Evolutionary conservation across 106 monocot genomes (phyloP), one percentile per base, ranked within the genome.

Genomic region (Acorus calamus): DNA sequence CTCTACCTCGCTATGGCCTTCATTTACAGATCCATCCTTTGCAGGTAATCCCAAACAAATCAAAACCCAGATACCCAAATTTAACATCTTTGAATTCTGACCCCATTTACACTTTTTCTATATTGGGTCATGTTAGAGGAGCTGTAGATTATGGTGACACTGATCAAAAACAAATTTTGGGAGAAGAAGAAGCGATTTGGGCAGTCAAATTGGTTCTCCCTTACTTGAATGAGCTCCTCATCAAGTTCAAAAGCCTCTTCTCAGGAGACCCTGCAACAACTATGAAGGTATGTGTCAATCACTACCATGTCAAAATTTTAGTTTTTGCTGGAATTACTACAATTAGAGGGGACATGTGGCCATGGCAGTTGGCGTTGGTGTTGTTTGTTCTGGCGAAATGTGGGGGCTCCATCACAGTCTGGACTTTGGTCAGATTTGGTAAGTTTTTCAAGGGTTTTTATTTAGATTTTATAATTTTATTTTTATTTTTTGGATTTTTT

Each of bases 211-310:
- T 74, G 42, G 58, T 91, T 2, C 83, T 96, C 13, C 94, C 94
- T 67, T 96, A 87, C 63, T 47, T 91, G 12, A 96, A 96, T 61
- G 94, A 90, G 65, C 11, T 86, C 6, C 78, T 96, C 9, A 8
- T 81, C 4, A 96, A 80, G 67, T 65, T 87, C 57, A 82, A 65
- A 73, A 68, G 82, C 3, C 82, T 96, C 46, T 91, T 96, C 69
- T 96, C 87, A 42, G 94, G 90, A 0, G 94, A 96, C 46, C 90
- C 94, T 28, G 71, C 81, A 14, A 96, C 87, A 7, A 91, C 90
- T 7, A 84, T 96, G 84, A 96, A 96, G 90, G 94, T 90, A 50
- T 68, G 48, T n/a, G 3, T 50, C 2, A 50, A 4, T 11, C 13
- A 64, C 14, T 57, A 11, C 5, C 13, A 5, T 11, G 8, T 11